These are phyloP conservation scores for Annulohypoxylon truncatum DNA, from an alignment of 2,329 filamentous ascomycete species.

Conservation along the genomic window DNA sequence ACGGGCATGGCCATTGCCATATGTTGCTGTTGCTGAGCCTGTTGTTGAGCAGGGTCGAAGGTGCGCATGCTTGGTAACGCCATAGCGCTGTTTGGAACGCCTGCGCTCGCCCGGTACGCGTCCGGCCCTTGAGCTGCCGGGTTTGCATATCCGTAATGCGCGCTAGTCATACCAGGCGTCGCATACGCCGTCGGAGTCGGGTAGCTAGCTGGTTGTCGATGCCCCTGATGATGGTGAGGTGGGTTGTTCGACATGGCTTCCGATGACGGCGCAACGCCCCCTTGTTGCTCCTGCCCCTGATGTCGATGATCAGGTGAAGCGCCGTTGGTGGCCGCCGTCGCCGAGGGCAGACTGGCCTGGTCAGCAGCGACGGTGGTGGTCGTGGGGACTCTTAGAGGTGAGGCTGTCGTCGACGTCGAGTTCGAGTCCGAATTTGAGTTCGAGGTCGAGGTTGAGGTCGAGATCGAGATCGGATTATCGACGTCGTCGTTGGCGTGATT, in stretches of 20 bases:
- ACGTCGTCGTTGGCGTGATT: slow-evolving; percentile 36
- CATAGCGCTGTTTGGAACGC: slow-evolving; percentile 50
- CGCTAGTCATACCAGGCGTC: slow-evolving; percentile 43
- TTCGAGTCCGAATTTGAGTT: slow-evolving; percentile 17
- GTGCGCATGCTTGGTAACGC: slow-evolving; percentile 59
- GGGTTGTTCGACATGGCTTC: slow-evolving; percentile 50
- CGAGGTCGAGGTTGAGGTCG: slow-evolving; percentile 35
- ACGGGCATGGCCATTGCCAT: slow-evolving; percentile 54
- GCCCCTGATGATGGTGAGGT: slow-evolving; percentile 44
- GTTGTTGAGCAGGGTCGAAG: slow-evolving; percentile 53
- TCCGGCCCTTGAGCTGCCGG: slow-evolving; percentile 47
- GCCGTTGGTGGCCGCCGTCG: slow-evolving; percentile 34
- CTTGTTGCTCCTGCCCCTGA: slow-evolving; percentile 18
- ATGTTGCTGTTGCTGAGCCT: slow-evolving; percentile 49
- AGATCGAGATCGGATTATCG: slow-evolving; percentile 29
- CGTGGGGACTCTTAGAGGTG: slow-evolving; percentile 20
- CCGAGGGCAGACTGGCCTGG: slow-evolving; percentile 31
- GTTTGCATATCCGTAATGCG: slow-evolving; percentile 49
- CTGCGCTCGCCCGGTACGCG: slow-evolving; percentile 51
- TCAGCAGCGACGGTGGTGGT: slow-evolving; percentile 31
- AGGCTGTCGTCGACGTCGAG: slow-evolving; percentile 19
- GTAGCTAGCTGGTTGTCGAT: slow-evolving; percentile 47
- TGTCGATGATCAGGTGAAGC: slow-evolving; percentile 32
- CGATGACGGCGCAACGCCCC: slow-evolving; percentile 40
- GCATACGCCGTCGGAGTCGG: slow-evolving; percentile 45